A percentile compares a stretch with the other conserved stretches of the same genome.
These are phyloP conservation scores for Tephrocybe rancida DNA, from an alignment of 768 basidiomycete species.

Conservation along the genomic window DNA sequence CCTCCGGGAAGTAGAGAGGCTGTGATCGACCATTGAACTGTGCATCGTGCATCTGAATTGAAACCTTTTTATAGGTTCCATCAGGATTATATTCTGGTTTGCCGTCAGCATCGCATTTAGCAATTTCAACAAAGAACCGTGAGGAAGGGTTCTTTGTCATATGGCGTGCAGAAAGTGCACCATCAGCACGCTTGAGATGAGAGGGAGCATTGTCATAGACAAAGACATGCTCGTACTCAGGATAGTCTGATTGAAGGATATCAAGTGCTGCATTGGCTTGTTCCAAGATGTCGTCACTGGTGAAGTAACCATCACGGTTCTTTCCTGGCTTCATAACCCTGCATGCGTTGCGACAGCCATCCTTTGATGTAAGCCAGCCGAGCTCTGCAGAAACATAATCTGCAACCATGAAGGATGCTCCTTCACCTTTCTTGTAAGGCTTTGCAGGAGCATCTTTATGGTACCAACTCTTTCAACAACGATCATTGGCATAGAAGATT, in stretches of 20 bases:
- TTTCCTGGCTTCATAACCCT: constrained; percentile 11
- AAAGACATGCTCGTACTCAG: constrained; percentile 17
- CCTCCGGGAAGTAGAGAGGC: not conserved
- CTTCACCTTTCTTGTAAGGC: constrained; percentile 30
- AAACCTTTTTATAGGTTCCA: constrained; percentile 20
- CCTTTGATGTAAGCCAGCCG: constrained; percentile 18
- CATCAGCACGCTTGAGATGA: constrained; percentile 8
- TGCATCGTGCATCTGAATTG: not conserved
- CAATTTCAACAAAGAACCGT: constrained; percentile 23
- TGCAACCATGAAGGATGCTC: constrained; percentile 34
- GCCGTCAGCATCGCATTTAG: too few relatives aligned
- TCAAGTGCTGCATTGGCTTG: constrained; percentile 26
- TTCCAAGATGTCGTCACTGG: constrained; percentile 20
- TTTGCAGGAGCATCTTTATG: constrained; percentile 16
- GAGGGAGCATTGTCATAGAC: constrained; percentile 12
- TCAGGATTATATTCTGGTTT: too few relatives aligned
- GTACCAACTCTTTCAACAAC: constrained; percentile 22
- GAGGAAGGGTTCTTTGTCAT: constrained; percentile 9
- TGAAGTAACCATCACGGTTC: constrained; percentile 11
- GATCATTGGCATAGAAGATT: constrained; percentile 26
- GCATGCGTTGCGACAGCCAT: constrained; percentile 10
- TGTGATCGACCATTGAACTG: constrained; percentile 21
- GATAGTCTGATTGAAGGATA: constrained; percentile 22
- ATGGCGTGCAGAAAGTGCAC: not conserved
- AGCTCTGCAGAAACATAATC: constrained; percentile 35